Percentiles rank a stretch among this genome's conserved stretches.
Evolutionary conservation across 2,329 filamentous ascomycete species (phyloP).

Genomic region (Monosporascus sp.): DNA sequence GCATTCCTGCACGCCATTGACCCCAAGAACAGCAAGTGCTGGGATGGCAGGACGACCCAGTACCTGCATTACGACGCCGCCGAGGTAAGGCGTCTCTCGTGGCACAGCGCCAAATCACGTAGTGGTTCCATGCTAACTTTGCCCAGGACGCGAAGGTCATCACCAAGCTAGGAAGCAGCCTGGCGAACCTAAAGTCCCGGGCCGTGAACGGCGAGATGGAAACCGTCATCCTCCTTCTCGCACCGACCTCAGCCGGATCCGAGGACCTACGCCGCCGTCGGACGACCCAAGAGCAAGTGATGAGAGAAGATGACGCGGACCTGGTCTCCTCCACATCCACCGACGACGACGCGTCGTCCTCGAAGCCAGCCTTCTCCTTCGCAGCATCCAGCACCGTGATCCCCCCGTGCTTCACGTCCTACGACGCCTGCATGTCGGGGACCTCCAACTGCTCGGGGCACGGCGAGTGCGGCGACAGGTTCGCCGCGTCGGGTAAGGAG

Average conservation of each 20-base stretch:
- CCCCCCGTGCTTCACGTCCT: constrained; percentile 69
- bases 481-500: constrained; percentile 34
- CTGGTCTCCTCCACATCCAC: constrained; percentile 4
- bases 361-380: constrained; percentile 12
- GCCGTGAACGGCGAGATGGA: constrained; percentile 48
- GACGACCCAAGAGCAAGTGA: constrained; percentile 37
- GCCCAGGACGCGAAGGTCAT: constrained; percentile 36
- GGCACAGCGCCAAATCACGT: not conserved
- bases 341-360: constrained; percentile 28
- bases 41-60: constrained; percentile 20
- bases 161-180: constrained; percentile 36
- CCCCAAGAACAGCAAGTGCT: constrained; percentile 19
- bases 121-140: constrained; percentile 16
- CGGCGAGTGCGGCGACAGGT: constrained; percentile 70
- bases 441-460: constrained; percentile 82
- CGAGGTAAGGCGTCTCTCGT: constrained; percentile 14
- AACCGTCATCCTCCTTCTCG: constrained; percentile 51
- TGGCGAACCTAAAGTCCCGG: constrained; percentile 40
- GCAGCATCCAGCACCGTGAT: constrained; percentile 35
- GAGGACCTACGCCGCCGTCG: constrained; percentile 43
- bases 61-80: constrained; percentile 26
- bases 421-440: constrained; percentile 59
- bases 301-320: constrained; percentile 25
- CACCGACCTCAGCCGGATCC: constrained; percentile 30
- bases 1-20: constrained; percentile 22